phyloP scores from a whole-genome alignment of 2,329 filamentous ascomycete genomes.

The Fusarium coffeatum region DNA sequence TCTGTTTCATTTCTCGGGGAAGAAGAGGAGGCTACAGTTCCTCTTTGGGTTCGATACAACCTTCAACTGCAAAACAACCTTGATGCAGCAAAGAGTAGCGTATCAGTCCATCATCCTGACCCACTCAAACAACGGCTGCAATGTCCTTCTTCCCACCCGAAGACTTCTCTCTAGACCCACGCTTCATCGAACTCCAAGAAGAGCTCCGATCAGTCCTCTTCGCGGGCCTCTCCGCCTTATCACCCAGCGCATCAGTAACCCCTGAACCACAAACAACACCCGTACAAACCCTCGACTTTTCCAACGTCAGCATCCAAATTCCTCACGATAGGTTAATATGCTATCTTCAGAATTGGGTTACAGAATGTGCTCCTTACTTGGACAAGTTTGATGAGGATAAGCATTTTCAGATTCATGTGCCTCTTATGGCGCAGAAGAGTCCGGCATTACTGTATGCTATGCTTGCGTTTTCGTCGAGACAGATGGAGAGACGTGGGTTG shows the following conservation, averaged over 20 bases:
- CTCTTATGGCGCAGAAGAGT: conserved; percentile 60
- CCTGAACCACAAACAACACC: conserved; percentile 37
- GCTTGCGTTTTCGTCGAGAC: conserved; percentile 64
- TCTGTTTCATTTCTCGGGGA: conserved; percentile 1
- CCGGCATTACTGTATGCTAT: conserved; percentile 61
- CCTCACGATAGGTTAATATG: conserved; percentile 43
- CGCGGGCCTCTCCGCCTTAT: conserved; percentile 46
- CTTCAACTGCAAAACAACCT: background rate
- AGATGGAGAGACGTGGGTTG: conserved; percentile 63
- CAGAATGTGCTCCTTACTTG: conserved; percentile 61
- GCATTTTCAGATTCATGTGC: conserved; percentile 64
- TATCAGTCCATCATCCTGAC: too few relatives aligned
- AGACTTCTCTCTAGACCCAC: conserved; percentile 53
- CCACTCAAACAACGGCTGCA: too few relatives aligned
- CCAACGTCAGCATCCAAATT: conserved; percentile 45
- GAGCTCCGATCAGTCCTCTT: conserved; percentile 58
- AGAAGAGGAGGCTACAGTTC: conserved; percentile 13
- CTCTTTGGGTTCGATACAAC: background rate
- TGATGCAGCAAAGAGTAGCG: too few relatives aligned
- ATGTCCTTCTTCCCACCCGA: conserved; percentile 45
- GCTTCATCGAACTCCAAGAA: conserved; percentile 58
- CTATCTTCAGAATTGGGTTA: conserved; percentile 63
- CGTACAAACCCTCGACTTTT: conserved; percentile 43
- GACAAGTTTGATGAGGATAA: conserved; percentile 67
- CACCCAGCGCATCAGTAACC: conserved; percentile 46